Conservation (phyloP, 257 asterid species). For the Craterostigma plantagineum region DNA sequence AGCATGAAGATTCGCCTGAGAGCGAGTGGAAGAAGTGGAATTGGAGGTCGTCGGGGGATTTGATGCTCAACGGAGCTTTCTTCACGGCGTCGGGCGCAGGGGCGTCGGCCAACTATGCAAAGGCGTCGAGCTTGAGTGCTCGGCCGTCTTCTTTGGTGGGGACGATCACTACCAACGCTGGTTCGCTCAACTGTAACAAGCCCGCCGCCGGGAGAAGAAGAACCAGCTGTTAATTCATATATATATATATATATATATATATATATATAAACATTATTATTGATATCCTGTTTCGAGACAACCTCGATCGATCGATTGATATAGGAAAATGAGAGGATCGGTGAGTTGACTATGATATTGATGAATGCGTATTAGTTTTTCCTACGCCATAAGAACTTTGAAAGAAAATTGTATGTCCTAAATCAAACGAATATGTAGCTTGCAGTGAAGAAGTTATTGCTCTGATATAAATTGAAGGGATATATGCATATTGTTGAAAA, state of each 20-base stretch:
- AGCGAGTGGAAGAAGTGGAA: conserved; percentile 67
- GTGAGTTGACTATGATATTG: too few relatives aligned
- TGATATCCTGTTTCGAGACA: neutral
- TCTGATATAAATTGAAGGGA: too few relatives aligned
- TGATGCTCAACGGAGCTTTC: conserved; percentile 77
- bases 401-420: too few relatives aligned
- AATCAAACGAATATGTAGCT: too few relatives aligned
- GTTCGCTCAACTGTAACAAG: conserved; percentile 49
- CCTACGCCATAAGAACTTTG: too few relatives aligned
- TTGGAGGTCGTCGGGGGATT: conserved; percentile 78
- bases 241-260: too few relatives aligned
- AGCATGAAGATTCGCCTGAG: conserved; percentile 54
- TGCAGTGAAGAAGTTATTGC: too few relatives aligned
- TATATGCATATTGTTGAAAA: too few relatives aligned
- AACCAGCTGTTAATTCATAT: too few relatives aligned
- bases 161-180: conserved; percentile 43
- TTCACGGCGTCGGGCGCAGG: conserved; percentile 65
- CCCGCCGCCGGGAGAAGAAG: too few relatives aligned
- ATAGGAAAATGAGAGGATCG: too few relatives aligned
- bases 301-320: neutral
- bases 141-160: conserved; percentile 53
- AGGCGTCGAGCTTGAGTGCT: conserved; percentile 86
- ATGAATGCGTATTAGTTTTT: too few relatives aligned
- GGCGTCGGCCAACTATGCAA: conserved; percentile 68
- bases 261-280: neutral